These are phyloP conservation scores for Austroboletus novae-zelandiae DNA, from an alignment of 1,284 basidiomycete genomes.

Conservation along the genomic window DNA sequence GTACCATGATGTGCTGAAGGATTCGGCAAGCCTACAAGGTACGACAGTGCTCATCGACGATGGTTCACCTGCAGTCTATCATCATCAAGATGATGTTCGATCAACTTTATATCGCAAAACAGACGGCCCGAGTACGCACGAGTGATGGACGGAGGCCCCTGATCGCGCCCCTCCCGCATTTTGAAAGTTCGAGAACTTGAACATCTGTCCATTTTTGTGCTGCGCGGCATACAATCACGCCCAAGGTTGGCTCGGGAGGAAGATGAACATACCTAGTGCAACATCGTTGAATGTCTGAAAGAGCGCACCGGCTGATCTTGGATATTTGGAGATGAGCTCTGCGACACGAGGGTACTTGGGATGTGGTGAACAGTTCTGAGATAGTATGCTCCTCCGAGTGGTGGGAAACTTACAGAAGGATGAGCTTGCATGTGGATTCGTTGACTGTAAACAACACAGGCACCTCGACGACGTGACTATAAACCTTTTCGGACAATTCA, in stretches of 20 bases:
- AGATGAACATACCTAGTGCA: constrained; percentile 40
- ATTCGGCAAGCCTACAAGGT: constrained; percentile 67
- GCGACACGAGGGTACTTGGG: constrained; percentile 20
- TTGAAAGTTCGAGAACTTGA: constrained; percentile 56
- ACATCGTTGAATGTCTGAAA: constrained; percentile 67
- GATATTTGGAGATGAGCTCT: constrained; percentile 49
- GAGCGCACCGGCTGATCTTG: constrained; percentile 45
- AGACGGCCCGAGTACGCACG: constrained; percentile 36
- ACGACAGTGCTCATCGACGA: constrained; percentile 47
- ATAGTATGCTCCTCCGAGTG: neutral
- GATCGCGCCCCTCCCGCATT: constrained; percentile 56
- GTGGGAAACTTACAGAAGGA: constrained; percentile 20
- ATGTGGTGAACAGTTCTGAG: constrained; percentile 1
- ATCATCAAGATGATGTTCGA: neutral
- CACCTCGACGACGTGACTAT: neutral
- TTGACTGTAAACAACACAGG: neutral
- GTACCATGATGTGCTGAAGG: constrained; percentile 51
- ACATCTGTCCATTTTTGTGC: constrained; percentile 71
- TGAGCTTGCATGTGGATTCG: constrained; percentile 32
- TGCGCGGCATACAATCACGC: constrained; percentile 25
- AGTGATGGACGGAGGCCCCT: constrained; percentile 55
- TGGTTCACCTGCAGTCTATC: constrained; percentile 22
- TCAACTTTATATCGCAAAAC: neutral
- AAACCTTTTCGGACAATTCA: too few species aligned
- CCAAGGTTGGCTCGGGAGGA: neutral